Base-by-base conservation (phyloP, 164 flowering plant genomes). In the Aristolochia californica region DNA sequence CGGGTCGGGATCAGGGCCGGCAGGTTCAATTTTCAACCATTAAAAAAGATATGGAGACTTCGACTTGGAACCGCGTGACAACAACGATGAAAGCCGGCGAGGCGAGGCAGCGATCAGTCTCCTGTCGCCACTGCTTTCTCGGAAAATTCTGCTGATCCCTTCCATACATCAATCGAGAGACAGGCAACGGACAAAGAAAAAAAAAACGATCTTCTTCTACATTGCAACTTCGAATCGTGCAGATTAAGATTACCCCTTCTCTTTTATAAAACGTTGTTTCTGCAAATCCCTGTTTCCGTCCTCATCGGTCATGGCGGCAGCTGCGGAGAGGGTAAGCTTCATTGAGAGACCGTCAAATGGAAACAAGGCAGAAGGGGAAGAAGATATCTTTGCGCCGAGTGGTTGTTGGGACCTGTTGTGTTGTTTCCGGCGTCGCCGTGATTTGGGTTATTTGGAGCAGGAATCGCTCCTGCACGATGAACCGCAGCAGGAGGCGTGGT, bases 401-500 rank as follows among this genome's bases (percentile, higher is more conserved):
- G 18, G 56, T 11, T 27, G 56, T 21, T 54, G 40, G 40, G 40
- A 34, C 40, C 22, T 27, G 28, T 43, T 54, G 20, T 47, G 18
- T n/a, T 54, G 56, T 13, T 54, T 54, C 56, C 1, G 50, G 60
- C 2, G 18, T 18, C 20, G 13, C n/a, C 34, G 18, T 45, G 62
- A 24, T 5, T 34, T 8, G 40, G 40, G 40, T 34, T 7, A 34
- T 34, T 34, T 18, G 13, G 71, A 64, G 3, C 25, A 34, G 30
- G 63, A 62, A 11, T 27, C 14, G 13, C 56, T 54, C 16, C 43
- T 54, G 18, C 38, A 30, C 4, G 57, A 43, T 5, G 43, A 58
- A 20, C 40, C 40, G 40, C n/a, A 27, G 24, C n/a, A 18, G 13
- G 72, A 53, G 18, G 53, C 58, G 25, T 67, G 70, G 65, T 68